phyloP scores from a whole-genome alignment of 305 asterid genomes.

The Petunia hybrid region DNA sequence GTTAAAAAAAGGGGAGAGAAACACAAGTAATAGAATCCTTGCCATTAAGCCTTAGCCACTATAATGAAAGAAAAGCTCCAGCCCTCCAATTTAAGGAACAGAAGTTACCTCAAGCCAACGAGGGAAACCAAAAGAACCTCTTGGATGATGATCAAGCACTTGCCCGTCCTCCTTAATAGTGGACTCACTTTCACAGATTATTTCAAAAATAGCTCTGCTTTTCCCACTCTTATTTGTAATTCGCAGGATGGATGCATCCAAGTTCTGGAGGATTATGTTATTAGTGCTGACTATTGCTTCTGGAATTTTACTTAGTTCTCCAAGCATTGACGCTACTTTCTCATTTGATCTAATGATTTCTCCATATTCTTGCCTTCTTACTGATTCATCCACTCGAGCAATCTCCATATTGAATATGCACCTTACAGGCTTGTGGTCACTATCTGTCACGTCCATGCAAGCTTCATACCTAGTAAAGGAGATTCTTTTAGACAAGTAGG shows the following conservation, averaged over 20 bases:
- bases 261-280: conserved; percentile 86
- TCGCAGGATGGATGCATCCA: conserved; percentile 79
- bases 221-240: conserved; percentile 78
- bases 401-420: conserved; percentile 81
- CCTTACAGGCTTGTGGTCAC: conserved; percentile 98
- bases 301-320: conserved; percentile 67
- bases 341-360: conserved; percentile 79
- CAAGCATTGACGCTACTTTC: conserved; percentile 63
- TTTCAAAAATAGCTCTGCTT: conserved; percentile 63
- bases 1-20: not conserved
- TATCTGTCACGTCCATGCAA: conserved; percentile 97
- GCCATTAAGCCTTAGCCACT: not conserved
- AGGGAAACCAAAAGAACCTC: conserved; percentile 95
- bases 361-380: conserved; percentile 91
- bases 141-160: conserved; percentile 70
- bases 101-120: conserved; percentile 87
- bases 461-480: conserved; percentile 83
- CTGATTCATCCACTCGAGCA: conserved; percentile 88
- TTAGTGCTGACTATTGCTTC: conserved; percentile 86
- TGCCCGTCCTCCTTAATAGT: conserved; percentile 67
- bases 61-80: not conserved
- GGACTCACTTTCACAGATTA: conserved; percentile 80
- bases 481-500: conserved; percentile 28
- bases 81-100: conserved; percentile 26
- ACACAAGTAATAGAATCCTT: conserved; percentile 2